These are phyloP conservation scores for Tuber microsphaerosporum DNA, from an alignment of 495 filamentous ascomycete species.

Conservation along the genomic window DNA sequence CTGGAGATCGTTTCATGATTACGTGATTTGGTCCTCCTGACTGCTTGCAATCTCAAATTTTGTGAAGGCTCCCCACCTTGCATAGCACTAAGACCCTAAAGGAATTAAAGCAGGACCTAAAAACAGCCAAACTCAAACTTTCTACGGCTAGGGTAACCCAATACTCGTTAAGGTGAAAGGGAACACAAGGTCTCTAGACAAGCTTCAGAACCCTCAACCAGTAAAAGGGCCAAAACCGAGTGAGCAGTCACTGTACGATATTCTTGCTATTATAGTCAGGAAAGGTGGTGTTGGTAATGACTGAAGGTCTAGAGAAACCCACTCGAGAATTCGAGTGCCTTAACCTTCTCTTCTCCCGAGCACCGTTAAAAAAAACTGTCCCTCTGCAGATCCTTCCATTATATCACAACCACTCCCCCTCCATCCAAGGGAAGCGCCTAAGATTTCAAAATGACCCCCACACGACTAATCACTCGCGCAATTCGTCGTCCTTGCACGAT, in stretches of 20 bases:
- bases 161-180: background rate
- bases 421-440: background rate
- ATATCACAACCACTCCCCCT: background rate
- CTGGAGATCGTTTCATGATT: background rate
- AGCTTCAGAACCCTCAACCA: background rate
- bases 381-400: background rate
- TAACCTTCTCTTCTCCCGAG: background rate
- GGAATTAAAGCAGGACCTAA: background rate
- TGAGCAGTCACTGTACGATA: background rate
- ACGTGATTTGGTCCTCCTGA: background rate
- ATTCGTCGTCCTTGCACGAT: conserved; percentile 4
- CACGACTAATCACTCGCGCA: conserved; percentile 25
- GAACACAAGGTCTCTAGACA: background rate
- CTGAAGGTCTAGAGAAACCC: background rate
- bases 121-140: no score
- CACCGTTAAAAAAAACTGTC: background rate
- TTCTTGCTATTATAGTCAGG: background rate
- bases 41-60: background rate
- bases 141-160: no score
- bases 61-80: background rate
- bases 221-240: background rate
- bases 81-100: background rate
- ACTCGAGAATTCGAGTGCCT: background rate
- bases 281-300: background rate
- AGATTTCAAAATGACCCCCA: conserved; percentile 21